Conservation (phyloP, 805 yeast genomes). For the Zygosaccharomyces bailii region DNA sequence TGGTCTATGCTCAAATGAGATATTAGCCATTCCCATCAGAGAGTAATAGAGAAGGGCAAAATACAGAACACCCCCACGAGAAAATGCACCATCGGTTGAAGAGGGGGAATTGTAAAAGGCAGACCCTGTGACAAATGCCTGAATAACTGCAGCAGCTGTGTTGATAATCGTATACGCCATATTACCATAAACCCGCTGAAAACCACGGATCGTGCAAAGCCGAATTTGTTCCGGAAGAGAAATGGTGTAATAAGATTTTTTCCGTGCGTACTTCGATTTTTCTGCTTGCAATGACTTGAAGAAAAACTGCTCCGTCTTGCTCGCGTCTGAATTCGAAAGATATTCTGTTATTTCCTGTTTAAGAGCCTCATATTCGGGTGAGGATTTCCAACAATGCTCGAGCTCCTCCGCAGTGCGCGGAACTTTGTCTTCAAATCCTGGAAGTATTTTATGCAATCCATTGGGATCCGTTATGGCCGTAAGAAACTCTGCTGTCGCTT, state of each 20-base stretch:
- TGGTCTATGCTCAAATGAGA: constrained; percentile 50
- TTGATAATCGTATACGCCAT: constrained; percentile 43
- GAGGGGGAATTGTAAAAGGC: constrained; percentile 52
- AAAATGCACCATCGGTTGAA: constrained; percentile 53
- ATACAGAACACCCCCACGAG: constrained; percentile 62
- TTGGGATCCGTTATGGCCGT: constrained; percentile 59
- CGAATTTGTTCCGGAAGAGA: constrained; percentile 45
- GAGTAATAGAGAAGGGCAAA: constrained; percentile 54
- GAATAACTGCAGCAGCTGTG: constrained; percentile 38
- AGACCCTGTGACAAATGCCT: constrained; percentile 63
- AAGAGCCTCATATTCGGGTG: constrained; percentile 40
- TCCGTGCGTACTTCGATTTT: constrained; percentile 25
- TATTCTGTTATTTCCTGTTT: constrained; percentile 43
- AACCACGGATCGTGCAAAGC: constrained; percentile 48
- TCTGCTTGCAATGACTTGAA: constrained; percentile 30
- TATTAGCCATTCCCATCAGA: constrained; percentile 48
- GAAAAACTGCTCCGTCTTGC: constrained; percentile 37
- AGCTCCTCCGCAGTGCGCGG: constrained; percentile 59
- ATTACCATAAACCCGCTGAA: constrained; percentile 56
- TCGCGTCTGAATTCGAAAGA: constrained; percentile 26
- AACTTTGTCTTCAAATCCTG: constrained; percentile 47
- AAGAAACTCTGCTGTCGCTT: constrained; percentile 58
- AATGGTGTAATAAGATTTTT: constrained; percentile 28
- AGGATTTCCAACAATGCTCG: constrained; percentile 42
- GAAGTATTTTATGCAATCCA: constrained; percentile 38